These are phyloP conservation scores for Aegilops tauschii DNA, from an alignment of 176 grass and related monocot genomes.

Conservation along the genomic window DNA sequence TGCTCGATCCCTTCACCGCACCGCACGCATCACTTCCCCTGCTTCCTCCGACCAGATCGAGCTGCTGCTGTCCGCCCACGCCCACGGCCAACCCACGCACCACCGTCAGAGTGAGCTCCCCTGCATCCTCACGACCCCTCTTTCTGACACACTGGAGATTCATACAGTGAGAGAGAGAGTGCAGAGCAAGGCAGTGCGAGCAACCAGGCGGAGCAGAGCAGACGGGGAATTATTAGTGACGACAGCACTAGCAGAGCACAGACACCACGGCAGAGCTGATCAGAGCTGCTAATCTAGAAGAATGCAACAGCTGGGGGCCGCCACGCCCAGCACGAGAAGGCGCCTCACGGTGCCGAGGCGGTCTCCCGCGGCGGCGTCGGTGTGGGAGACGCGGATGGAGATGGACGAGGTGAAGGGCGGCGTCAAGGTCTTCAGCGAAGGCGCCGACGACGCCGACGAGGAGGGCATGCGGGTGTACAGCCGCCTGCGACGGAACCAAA, in stretches of 20 bases:
- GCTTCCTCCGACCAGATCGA: too few relatives aligned
- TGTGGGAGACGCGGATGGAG: slow-evolving; percentile 76
- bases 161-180: neutral
- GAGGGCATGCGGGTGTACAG: slow-evolving; percentile 61
- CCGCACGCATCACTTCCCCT: too few relatives aligned
- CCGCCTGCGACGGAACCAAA: slow-evolving; percentile 73
- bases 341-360: slow-evolving; percentile 47
- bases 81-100: too few relatives aligned
- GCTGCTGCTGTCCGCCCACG: too few relatives aligned
- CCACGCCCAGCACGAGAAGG: slow-evolving; percentile 30
- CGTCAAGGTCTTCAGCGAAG: slow-evolving; percentile 83
- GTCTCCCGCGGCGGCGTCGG: slow-evolving; percentile 32
- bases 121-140: too few relatives aligned
- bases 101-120: too few relatives aligned
- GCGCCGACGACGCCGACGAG: slow-evolving; percentile 56
- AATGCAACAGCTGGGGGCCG: slow-evolving; percentile 34
- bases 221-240: neutral
- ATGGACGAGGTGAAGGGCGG: slow-evolving; percentile 90
- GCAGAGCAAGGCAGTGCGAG: slow-evolving; percentile 20
- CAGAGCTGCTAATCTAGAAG: neutral
- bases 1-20: too few relatives aligned
- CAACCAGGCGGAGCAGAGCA: slow-evolving; percentile 14
- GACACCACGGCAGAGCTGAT: slow-evolving; percentile 11
- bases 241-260: neutral
- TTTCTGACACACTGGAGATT: too few relatives aligned